Base-by-base conservation (phyloP, 495 filamentous ascomycete species). In the Sabuloglossum arenarium region DNA sequence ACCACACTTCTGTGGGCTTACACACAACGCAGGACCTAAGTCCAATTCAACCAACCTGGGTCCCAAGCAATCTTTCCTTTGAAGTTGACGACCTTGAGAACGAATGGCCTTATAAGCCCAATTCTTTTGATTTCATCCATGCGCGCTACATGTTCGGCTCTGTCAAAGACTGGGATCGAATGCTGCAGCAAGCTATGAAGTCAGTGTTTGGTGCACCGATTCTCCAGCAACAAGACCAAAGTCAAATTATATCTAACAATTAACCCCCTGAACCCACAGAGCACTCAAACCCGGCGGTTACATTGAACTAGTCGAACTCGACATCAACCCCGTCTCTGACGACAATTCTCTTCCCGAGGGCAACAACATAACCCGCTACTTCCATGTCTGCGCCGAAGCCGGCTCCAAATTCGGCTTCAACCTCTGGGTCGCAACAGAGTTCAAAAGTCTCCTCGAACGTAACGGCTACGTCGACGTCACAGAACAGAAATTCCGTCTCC, bases 41-140 rank as follows among this genome's bases (percentile, higher is more conserved):
- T 28, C 46, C 46, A 28, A 51, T 51, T 19, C 46, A 51, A 28
- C 46, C 46, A 28, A 23, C 46, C 25, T 28, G 34, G 34, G 54
- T 56, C 24, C 37, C 54, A 5, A 14, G 16, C 4, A 56, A 56
- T 31, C n/a, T 43, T 1, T 4, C 19, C 1, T 56, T 56, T 23
- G 39, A 45, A 19, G 24, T 56, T 28, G 54, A 56, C 37, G 54
- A 56, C 19, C 11, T 24, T 28, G 54, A 56, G 16, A 4, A 12
- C 37, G 54, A 56, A 19, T 56, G 54, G 54, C 1, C 54, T 16
- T 56, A 55, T 25, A n/a, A 55, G 65, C 69, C 14, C 61, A 74
- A 53, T 70, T 66, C n/a, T 70, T 56, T 82, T 59, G 79, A 82
- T 66, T 83, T 71, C 62, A 73, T 85, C 56, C 79, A 82, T 58